These are phyloP conservation scores for Clonostachys rhizophaga DNA, from an alignment of 2,329 filamentous ascomycete species.

Conservation along the genomic window DNA sequence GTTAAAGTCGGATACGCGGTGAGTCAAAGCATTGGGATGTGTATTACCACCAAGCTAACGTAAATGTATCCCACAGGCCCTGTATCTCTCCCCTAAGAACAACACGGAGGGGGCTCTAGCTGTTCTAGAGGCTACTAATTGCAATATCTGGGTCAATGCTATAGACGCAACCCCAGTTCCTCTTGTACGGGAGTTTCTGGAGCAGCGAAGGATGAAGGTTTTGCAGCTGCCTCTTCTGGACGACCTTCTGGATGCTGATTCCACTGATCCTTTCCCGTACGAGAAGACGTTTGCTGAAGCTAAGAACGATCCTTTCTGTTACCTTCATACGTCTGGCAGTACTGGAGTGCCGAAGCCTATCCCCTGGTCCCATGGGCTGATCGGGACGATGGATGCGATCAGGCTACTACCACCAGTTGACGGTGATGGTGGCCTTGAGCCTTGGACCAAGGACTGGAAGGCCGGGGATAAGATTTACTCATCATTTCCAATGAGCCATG, in stretches of 20 bases:
- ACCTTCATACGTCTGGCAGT: slow-evolving; percentile 38
- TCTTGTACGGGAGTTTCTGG: slow-evolving; percentile 10
- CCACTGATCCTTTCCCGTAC: slow-evolving; percentile 28
- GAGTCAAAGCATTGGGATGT: neutral
- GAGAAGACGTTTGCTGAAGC: slow-evolving; percentile 21
- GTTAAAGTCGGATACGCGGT: slow-evolving; percentile 26
- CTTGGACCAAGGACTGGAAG: slow-evolving; percentile 20
- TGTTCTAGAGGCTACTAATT: slow-evolving; percentile 17
- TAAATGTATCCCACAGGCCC: slow-evolving; percentile 9
- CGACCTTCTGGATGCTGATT: slow-evolving; percentile 2
- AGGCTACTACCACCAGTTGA: slow-evolving; percentile 21
- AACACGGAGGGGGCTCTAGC: slow-evolving; percentile 16
- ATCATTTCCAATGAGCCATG: slow-evolving; percentile 28
- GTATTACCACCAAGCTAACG: too few relatives aligned
- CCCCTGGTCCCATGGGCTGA: slow-evolving; percentile 4
- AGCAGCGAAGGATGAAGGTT: slow-evolving; percentile 8
- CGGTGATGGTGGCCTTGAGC: slow-evolving; percentile 16
- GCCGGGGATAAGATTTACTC: slow-evolving; percentile 21
- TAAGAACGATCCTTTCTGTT: slow-evolving; percentile 15
- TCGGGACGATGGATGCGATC: slow-evolving; percentile 12
- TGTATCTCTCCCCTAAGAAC: slow-evolving; percentile 23
- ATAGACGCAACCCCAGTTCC: slow-evolving; percentile 9
- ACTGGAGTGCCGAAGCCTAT: slow-evolving; percentile 62
- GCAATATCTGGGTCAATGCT: slow-evolving; percentile 14
- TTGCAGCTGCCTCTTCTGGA: slow-evolving; percentile 5